These are phyloP conservation scores for Arthromyces matolae DNA, from an alignment of 768 basidiomycete genomes.

Conservation along the genomic window DNA sequence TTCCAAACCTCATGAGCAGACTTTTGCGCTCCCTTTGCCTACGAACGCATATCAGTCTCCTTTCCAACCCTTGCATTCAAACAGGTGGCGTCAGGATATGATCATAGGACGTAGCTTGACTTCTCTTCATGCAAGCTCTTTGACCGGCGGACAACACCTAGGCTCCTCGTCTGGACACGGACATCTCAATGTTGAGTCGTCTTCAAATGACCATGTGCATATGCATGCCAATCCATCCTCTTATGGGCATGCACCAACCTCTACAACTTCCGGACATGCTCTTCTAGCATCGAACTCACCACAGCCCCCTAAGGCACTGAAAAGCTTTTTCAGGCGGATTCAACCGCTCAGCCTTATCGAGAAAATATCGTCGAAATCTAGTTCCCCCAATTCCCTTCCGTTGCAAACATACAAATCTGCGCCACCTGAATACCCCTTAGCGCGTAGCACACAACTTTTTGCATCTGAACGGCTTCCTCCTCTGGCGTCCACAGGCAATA, in stretches of 20 bases:
- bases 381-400: slow-evolving; percentile 1
- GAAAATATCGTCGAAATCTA: slow-evolving; percentile 1
- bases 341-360: too few relatives aligned
- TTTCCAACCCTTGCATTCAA: slow-evolving; percentile 7
- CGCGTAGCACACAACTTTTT: background rate
- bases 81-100: too few relatives aligned
- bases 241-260: slow-evolving; percentile 1
- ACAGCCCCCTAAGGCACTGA: too few relatives aligned
- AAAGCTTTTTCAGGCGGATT: too few relatives aligned
- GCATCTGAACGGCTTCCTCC: slow-evolving; percentile 12
- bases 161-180: slow-evolving; percentile 5
- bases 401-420: background rate
- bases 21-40: background rate
- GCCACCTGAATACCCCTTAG: slow-evolving; percentile 9
- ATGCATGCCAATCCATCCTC: background rate
- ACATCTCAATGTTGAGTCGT: background rate
- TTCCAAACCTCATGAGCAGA: slow-evolving; percentile 14
- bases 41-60: background rate
- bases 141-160: slow-evolving; percentile 5
- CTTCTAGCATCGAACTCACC: background rate
- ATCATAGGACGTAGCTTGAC: too few relatives aligned
- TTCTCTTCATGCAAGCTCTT: slow-evolving; percentile 4
- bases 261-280: slow-evolving; percentile 7
- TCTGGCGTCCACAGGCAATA: slow-evolving; percentile 24
- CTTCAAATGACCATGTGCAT: slow-evolving; percentile 3